Percentiles rank a stretch among this genome's conserved stretches.
These are phyloP conservation scores for Achaetomiella virescens DNA, from an alignment of 495 filamentous ascomycete species.

Conservation along the genomic window DNA sequence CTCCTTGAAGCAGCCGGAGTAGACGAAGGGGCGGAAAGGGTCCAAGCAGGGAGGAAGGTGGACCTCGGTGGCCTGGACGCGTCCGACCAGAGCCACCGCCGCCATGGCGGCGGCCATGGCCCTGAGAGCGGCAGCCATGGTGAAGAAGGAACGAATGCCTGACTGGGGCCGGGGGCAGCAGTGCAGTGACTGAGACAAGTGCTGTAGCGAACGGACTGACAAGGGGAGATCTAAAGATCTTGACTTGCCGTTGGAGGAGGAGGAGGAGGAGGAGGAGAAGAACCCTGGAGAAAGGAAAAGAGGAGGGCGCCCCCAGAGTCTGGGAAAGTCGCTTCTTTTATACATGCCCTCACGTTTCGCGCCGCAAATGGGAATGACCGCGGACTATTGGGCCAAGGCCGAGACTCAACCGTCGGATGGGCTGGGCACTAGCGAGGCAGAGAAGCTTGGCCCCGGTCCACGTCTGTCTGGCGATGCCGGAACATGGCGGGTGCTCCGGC, in stretches of 20 bases:
- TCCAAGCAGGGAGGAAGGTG: slow-evolving; percentile 36
- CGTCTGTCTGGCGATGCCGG: background rate
- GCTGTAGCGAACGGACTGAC: background rate
- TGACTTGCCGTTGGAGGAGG: background rate
- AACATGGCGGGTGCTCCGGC: background rate
- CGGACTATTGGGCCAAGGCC: slow-evolving; percentile 3
- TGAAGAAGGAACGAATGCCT: slow-evolving; percentile 5
- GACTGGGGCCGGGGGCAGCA: background rate
- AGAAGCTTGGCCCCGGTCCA: background rate
- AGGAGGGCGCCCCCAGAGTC: background rate
- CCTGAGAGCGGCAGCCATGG: slow-evolving; percentile 21
- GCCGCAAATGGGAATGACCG: background rate
- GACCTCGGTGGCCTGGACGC: slow-evolving; percentile 31
- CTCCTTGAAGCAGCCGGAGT: slow-evolving; percentile 48
- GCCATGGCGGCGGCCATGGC: slow-evolving; percentile 28
- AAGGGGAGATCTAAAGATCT: slow-evolving; percentile 2
- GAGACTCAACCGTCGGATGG: background rate
- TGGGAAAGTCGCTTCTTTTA: slow-evolving; percentile 3
- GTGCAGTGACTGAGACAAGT: background rate
- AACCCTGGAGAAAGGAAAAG: slow-evolving; percentile 3
- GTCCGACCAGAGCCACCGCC: slow-evolving; percentile 26
- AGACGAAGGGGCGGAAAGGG: slow-evolving; percentile 44
- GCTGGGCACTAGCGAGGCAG: background rate
- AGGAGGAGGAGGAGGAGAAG: too few species aligned
- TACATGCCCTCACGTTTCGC: background rate